Percentiles rank a stretch among this genome's conserved stretches.
These are phyloP conservation scores for Sordariomycetes sp. DNA, from an alignment of 2,329 filamentous ascomycete genomes.

Conservation along the genomic window DNA sequence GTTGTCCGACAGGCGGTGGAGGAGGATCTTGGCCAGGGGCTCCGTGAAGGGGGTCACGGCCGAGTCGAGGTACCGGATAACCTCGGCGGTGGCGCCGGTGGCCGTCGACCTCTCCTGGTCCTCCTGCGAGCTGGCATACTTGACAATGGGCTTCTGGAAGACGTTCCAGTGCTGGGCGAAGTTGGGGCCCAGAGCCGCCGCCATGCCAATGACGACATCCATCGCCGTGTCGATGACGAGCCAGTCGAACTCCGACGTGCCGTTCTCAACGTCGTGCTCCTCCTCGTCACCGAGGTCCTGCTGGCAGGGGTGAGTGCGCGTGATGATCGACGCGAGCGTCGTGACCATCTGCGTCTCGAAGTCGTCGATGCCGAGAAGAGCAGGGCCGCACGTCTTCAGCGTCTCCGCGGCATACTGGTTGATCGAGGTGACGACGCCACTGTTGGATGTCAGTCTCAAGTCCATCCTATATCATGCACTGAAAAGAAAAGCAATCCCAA, in stretches of 20 bases:
- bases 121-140: conserved; percentile 78
- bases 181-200: conserved; percentile 66
- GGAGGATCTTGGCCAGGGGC: conserved; percentile 64
- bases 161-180: conserved; percentile 91
- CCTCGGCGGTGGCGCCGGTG: conserved; percentile 86
- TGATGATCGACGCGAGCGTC: conserved; percentile 68
- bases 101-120: conserved; percentile 80
- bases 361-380: conserved; percentile 64
- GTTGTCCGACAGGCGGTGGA: conserved; percentile 81
- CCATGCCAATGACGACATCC: conserved; percentile 78
- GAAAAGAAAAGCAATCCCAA: conserved; percentile 12
- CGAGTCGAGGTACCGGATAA: conserved; percentile 71
- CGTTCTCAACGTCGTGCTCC: conserved; percentile 62
- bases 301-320: conserved; percentile 86
- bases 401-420: conserved; percentile 88
- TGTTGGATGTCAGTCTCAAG: conserved; percentile 36
- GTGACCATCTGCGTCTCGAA: conserved; percentile 62
- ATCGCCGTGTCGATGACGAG: conserved; percentile 89
- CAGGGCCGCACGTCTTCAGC: conserved; percentile 82
- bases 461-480: background rate
- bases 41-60: conserved; percentile 75
- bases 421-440: conserved; percentile 83
- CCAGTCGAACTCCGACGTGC: conserved; percentile 95
- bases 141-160: conserved; percentile 85
- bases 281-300: conserved; percentile 77